Evolutionary conservation across 2,329 filamentous ascomycete genomes (phyloP), one percentile per base, ranked within the genome.

Genomic region (Pseudogymnoascus sp.): DNA sequence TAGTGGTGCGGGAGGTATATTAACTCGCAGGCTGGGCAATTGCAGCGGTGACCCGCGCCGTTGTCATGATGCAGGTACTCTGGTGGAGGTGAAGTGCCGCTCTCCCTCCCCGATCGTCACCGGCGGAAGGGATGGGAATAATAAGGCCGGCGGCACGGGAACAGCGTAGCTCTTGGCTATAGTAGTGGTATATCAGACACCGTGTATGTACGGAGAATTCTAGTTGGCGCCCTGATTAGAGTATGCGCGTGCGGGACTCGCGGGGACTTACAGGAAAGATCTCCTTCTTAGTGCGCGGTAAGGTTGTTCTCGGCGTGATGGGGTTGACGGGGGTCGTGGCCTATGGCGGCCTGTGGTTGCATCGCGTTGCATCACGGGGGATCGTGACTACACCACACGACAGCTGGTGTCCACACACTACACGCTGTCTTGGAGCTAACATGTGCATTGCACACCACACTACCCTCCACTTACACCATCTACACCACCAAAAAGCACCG

Each of bases 11-110:
- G 39, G 25, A 50, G 18, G 54, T 58, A 28, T 28, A 47, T 25
- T 18, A 36, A 20, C 16, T 35, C 33, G 59, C 54, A 18, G 9
- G 57, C 20, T 20, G 35, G 3, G 35, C 18, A 12, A 47, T 16
- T 25, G 60, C 35, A 22, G 60, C 11, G 9, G 63, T 61, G 54
- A 20, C 47, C 47, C 47, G 47, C 47, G n/a, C 47, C n/a, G 47
- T 54, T 54, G n/a, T 20, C 47, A 54, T 54, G 47, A 54, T 54
- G 47, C 47, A 54, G 47, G 28, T 54, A 54, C 47, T 54, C 47
- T 33, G 9, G 47, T 54, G 47, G 28, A 54, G 47, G 47, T 54
- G 47, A 54, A 54, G 47, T 54, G 47, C 47, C 47, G 47, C 47
- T 33, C 25, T 33, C 28, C 28, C 41, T 7, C 9, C 47, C n/a